phyloP scores from a whole-genome alignment of 495 filamentous ascomycete genomes.

The Penicillium diatomitis region DNA sequence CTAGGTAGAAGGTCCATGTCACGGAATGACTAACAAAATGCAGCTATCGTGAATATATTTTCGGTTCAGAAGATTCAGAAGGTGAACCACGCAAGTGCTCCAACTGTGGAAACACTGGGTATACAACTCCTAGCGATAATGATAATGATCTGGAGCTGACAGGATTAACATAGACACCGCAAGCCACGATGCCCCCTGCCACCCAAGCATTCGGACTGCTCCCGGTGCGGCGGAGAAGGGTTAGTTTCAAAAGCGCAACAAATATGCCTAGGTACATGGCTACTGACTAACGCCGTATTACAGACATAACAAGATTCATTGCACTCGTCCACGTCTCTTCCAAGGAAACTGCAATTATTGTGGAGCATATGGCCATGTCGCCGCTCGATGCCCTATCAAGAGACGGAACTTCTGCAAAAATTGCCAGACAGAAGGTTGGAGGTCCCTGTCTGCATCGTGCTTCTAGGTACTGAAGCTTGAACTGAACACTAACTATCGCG shows the following conservation, averaged over 20 bases:
- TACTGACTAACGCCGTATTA: neutral
- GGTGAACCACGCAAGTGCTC: too few species aligned
- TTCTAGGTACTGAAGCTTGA: too few species aligned
- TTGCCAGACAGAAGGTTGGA: conserved; percentile 61
- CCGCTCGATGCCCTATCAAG: conserved; percentile 61
- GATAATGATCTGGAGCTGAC: neutral
- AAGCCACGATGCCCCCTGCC: conserved; percentile 43
- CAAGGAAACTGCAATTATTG: conserved; percentile 67
- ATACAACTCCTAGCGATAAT: too few species aligned
- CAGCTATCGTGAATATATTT: too few species aligned
- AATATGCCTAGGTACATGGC: neutral
- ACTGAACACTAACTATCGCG: neutral
- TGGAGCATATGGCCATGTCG: conserved; percentile 60
- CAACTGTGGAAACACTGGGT: too few species aligned
- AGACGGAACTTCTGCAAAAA: conserved; percentile 60
- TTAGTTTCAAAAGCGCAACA: conserved; percentile 6
- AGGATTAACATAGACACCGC: conserved; percentile 31
- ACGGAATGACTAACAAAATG: too few species aligned
- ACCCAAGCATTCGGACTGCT: conserved; percentile 47
- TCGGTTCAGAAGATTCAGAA: too few species aligned
- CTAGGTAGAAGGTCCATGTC: too few species aligned
- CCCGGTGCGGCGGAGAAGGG: conserved; percentile 50
- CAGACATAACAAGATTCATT: conserved; percentile 59
- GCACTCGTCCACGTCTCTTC: conserved; percentile 56
- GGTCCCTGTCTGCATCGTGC: neutral